A percentile compares a stretch with the other conserved stretches of the same genome.
phyloP scores from a whole-genome alignment of 192 early-diverging fungal genomes.

The Entophlyctis luteolus region DNA sequence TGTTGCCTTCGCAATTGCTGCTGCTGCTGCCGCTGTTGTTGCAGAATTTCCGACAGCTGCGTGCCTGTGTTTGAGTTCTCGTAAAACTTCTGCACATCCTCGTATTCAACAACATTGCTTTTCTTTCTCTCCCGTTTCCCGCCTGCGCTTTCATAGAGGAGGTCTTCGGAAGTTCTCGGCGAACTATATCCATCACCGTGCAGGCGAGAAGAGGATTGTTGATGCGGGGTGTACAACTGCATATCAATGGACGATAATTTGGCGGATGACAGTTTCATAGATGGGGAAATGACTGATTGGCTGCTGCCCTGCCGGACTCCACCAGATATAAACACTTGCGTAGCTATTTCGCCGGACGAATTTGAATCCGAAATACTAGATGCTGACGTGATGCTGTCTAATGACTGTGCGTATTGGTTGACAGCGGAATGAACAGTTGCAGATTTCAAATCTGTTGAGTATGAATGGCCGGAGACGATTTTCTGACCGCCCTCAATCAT shows the following conservation, averaged over 20 bases:
- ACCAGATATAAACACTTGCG: background rate
- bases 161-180: background rate
- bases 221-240: background rate
- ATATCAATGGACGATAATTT: background rate
- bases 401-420: background rate
- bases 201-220: no score
- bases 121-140: background rate
- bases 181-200: background rate
- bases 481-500: no score
- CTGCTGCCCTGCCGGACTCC: background rate
- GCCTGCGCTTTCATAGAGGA: slow-evolving; percentile 13
- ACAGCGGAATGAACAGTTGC: background rate
- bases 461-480: background rate
- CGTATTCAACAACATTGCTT: background rate
- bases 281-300: background rate
- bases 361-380: background rate
- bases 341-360: background rate
- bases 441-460: background rate
- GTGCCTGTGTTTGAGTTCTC: background rate
- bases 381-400: background rate
- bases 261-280: background rate
- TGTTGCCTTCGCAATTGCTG: background rate
- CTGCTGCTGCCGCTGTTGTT: background rate
- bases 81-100: background rate
- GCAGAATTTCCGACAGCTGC: background rate